These are phyloP conservation scores for Plenodomus lindquistii DNA, from an alignment of 2,329 filamentous ascomycete species.

Conservation along the genomic window DNA sequence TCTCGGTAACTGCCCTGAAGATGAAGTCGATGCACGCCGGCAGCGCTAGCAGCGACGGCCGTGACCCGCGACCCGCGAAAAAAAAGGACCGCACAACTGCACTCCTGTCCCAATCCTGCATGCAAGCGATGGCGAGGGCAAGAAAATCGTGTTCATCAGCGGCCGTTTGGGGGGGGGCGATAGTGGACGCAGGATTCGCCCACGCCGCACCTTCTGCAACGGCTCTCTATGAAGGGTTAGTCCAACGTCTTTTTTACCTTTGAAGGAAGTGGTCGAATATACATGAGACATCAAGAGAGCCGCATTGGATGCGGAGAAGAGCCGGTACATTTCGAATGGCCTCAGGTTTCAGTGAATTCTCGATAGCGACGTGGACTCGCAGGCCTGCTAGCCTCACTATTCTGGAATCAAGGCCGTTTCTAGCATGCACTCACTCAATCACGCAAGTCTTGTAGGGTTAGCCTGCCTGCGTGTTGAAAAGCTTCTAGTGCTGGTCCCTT, in stretches of 20 bases:
- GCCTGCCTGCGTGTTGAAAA: slow-evolving; percentile 3
- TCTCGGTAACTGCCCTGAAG: slow-evolving; percentile 17
- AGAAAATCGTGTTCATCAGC: slow-evolving; percentile 13
- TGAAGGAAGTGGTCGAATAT: slow-evolving; percentile 11
- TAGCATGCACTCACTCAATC: slow-evolving; percentile 1
- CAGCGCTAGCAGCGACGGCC: slow-evolving; percentile 24
- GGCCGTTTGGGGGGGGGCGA: slow-evolving; percentile 7
- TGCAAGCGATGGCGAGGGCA: background rate
- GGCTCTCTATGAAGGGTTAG: slow-evolving; percentile 16
- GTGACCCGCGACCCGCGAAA: slow-evolving; percentile 26
- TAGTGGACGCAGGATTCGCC: slow-evolving; percentile 13
- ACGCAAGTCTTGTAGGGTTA: slow-evolving; percentile 5
- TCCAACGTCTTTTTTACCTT: background rate
- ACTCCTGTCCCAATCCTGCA: slow-evolving; percentile 5
- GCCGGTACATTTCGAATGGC: slow-evolving; percentile 10
- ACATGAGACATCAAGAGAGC: slow-evolving; percentile 28
- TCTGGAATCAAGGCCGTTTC: slow-evolving; percentile 6
- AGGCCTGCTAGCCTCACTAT: slow-evolving; percentile 4
- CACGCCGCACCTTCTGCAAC: slow-evolving; percentile 18
- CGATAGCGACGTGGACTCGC: background rate
- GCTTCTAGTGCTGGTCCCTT: slow-evolving; percentile 2
- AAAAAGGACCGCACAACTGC: slow-evolving; percentile 16
- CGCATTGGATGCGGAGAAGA: slow-evolving; percentile 13
- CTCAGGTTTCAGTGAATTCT: slow-evolving; percentile 15
- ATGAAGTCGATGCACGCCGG: slow-evolving; percentile 19